Conservation (phyloP, 2,329 filamentous ascomycete genomes). For the Fragosphaeria purpurea region DNA sequence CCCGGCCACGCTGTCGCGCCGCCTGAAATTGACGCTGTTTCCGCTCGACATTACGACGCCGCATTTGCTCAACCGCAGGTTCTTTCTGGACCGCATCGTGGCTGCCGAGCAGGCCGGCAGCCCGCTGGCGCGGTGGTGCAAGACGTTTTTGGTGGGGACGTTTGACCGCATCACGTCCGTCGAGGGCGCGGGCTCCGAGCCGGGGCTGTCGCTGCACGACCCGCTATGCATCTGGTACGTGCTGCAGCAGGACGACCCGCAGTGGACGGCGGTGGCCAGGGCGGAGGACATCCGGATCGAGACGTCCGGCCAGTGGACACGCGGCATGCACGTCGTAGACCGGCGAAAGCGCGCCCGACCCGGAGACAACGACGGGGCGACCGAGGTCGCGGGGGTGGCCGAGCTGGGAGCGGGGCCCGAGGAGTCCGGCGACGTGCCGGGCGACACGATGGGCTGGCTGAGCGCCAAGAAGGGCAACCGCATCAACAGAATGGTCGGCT, state of each 20-base stretch:
- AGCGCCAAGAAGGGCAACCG: constrained; percentile 66
- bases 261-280: constrained; percentile 46
- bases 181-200: constrained; percentile 45
- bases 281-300: constrained; percentile 83
- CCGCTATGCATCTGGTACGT: constrained; percentile 73
- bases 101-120: constrained; percentile 51
- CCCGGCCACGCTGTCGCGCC: constrained; percentile 51
- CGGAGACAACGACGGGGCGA: constrained; percentile 25
- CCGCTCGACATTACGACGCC: constrained; percentile 68
- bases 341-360: constrained; percentile 49
- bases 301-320: constrained; percentile 86
- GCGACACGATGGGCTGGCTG: constrained; percentile 69
- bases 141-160: constrained; percentile 60
- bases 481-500: constrained; percentile 60
- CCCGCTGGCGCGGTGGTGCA: constrained; percentile 64
- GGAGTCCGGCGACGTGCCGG: constrained; percentile 44
- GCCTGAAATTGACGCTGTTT: constrained; percentile 59
- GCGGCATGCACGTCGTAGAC: constrained; percentile 84
- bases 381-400: constrained; percentile 21
- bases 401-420: constrained; percentile 17
- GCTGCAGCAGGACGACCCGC: constrained; percentile 47
- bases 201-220: constrained; percentile 62
- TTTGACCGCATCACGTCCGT: constrained; percentile 59
- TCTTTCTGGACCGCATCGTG: constrained; percentile 47
- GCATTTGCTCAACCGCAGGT: constrained; percentile 53